phyloP scores from a whole-genome alignment of 1,139 yeast genomes.

The Saccharomyces hybrid region DNA sequence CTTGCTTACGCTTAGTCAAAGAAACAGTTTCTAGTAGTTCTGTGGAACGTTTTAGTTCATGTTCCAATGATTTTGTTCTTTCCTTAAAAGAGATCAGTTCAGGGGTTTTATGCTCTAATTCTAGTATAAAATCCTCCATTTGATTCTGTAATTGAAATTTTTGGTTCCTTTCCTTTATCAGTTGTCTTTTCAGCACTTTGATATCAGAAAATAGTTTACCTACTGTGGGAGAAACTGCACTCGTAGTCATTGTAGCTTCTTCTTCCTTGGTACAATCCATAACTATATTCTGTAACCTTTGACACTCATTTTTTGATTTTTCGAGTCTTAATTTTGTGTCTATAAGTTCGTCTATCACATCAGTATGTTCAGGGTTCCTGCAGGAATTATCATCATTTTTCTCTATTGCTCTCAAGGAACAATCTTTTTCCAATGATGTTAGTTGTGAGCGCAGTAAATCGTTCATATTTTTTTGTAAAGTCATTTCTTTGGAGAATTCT shows the following conservation, averaged over 20 bases:
- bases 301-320: slow-evolving; percentile 41
- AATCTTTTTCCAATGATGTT: slow-evolving; percentile 42
- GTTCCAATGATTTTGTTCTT: slow-evolving; percentile 42
- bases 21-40: slow-evolving; percentile 37
- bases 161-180: slow-evolving; percentile 62
- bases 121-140: slow-evolving; percentile 61
- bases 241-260: background rate
- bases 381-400: background rate
- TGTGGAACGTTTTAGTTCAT: slow-evolving; percentile 45
- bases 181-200: slow-evolving; percentile 53
- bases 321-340: slow-evolving; percentile 42
- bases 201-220: slow-evolving; percentile 36
- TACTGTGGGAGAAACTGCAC: background rate
- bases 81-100: slow-evolving; percentile 59
- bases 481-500: slow-evolving; percentile 54
- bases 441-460: slow-evolving; percentile 51
- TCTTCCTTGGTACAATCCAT: slow-evolving; percentile 6
- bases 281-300: slow-evolving; percentile 38
- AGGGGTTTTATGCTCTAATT: slow-evolving; percentile 75
- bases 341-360: slow-evolving; percentile 13
- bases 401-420: slow-evolving; percentile 38
- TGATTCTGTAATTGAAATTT: slow-evolving; percentile 65
- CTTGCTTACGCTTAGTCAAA: slow-evolving; percentile 37
- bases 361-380: slow-evolving; percentile 16
- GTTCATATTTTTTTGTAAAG: slow-evolving; percentile 54